Conservation (phyloP, 2,329 filamentous ascomycete genomes). For the Fusarium praegraminearum region DNA sequence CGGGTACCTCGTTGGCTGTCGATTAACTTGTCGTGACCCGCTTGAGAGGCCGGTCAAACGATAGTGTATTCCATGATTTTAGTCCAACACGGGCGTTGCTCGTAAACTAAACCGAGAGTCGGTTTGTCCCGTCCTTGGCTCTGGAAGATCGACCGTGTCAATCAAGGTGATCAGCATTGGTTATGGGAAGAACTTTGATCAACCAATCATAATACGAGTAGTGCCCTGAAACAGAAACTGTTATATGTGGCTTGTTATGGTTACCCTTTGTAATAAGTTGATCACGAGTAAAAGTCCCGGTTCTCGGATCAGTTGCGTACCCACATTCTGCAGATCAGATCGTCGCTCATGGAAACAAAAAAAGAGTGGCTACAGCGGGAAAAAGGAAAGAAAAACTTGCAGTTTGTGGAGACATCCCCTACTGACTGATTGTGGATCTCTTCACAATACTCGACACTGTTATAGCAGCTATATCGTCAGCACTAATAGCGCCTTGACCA, state of each 20-base stretch:
- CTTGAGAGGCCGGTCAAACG: background rate
- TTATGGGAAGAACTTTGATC: background rate
- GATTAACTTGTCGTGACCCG: background rate
- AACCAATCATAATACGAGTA: background rate
- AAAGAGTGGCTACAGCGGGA: background rate
- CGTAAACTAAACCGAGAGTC: background rate
- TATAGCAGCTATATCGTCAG: background rate
- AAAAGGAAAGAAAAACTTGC: background rate
- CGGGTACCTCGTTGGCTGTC: background rate
- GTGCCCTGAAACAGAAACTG: background rate
- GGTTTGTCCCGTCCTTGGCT: background rate
- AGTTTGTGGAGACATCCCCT: background rate
- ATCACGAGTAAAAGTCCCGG: background rate
- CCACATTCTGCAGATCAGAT: background rate
- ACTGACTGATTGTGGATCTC: background rate
- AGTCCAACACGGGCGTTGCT: background rate
- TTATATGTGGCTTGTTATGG: background rate
- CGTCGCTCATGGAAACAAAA: background rate
- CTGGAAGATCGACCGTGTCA: background rate
- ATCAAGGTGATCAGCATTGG: background rate
- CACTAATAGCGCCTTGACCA: background rate
- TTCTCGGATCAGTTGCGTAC: background rate
- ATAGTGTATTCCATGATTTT: background rate
- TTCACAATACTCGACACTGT: background rate
- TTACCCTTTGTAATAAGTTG: no score